phyloP scores from a whole-genome alignment of 2,329 filamentous ascomycete genomes.

The Cytospora piceae region DNA sequence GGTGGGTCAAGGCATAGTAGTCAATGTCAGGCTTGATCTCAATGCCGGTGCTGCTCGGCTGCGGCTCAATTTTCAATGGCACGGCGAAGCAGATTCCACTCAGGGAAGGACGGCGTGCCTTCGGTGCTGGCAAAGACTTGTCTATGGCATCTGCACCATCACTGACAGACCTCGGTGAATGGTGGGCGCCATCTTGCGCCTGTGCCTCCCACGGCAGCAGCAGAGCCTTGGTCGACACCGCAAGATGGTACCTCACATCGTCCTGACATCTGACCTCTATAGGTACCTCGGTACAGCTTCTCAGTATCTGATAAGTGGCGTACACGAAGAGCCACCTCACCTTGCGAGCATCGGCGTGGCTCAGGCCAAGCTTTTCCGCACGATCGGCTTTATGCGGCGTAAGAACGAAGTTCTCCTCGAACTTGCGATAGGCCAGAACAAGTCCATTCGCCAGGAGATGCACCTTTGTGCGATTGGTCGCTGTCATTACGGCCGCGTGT shows the following conservation, averaged over 20 bases:
- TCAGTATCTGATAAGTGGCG: conserved; percentile 71
- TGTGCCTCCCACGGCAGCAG: conserved; percentile 53
- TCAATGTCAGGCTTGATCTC: conserved; percentile 60
- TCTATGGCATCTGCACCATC: conserved; percentile 18
- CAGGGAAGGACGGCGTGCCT: conserved; percentile 30
- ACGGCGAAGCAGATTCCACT: conserved; percentile 8
- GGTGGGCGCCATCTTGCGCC: background rate
- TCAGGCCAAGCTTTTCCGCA: conserved; percentile 53
- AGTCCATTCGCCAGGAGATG: conserved; percentile 55
- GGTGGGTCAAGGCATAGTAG: conserved; percentile 52
- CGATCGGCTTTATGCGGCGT: conserved; percentile 58
- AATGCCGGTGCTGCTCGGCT: background rate
- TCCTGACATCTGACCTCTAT: conserved; percentile 62
- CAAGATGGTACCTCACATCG: conserved; percentile 60
- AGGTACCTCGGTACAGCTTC: conserved; percentile 64
- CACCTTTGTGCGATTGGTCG: conserved; percentile 49
- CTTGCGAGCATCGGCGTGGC: conserved; percentile 70
- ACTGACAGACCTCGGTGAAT: background rate
- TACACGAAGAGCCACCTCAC: conserved; percentile 81
- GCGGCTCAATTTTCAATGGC: background rate
- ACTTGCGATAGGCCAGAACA: conserved; percentile 69
- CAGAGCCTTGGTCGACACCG: conserved; percentile 46
- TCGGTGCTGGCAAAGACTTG: conserved; percentile 38
- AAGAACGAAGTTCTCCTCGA: conserved; percentile 64
- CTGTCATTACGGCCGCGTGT: conserved; percentile 56